Evolutionary conservation across 257 asterid genomes (phyloP).

Genomic region (Jaltomata sinuosa): DNA sequence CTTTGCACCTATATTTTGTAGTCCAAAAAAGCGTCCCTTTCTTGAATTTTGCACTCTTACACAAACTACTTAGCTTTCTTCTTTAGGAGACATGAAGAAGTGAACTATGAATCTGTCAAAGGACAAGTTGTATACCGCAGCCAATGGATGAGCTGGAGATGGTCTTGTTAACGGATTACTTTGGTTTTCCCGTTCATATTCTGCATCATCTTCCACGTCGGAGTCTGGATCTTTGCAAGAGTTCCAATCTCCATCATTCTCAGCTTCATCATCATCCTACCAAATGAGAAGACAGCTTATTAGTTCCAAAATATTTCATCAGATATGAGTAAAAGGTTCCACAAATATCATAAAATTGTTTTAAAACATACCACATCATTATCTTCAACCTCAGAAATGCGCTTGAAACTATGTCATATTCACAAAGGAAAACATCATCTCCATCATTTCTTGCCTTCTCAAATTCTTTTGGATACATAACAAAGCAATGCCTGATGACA

Average conservation of each 20-base stretch:
- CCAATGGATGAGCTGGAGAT: conserved; percentile 46
- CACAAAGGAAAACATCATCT: conserved; percentile 91
- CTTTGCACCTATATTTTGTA: conserved; percentile 82
- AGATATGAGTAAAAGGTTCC: background rate
- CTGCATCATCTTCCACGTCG: conserved; percentile 46
- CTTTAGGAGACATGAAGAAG: conserved; percentile 13
- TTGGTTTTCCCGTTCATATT: conserved; percentile 40
- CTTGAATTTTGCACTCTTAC: conserved; percentile 50
- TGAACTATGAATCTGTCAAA: conserved; percentile 4
- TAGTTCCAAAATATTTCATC: conserved; percentile 10
- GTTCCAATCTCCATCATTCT: conserved; percentile 56
- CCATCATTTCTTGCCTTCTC: conserved; percentile 63
- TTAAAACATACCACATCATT: conserved; percentile 37
- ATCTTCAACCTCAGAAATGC: conserved; percentile 59
- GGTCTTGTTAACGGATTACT: conserved; percentile 21
- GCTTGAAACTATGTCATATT: conserved; percentile 89
- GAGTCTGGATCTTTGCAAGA: conserved; percentile 40
- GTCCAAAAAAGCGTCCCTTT: conserved; percentile 67
- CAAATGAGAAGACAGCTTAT: background rate
- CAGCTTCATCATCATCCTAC: conserved; percentile 63
- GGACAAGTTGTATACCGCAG: conserved; percentile 50
- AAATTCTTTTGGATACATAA: conserved; percentile 64
- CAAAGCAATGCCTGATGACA: conserved; percentile 67
- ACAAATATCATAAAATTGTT: background rate
- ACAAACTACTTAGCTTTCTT: conserved; percentile 22